phyloP scores from a whole-genome alignment of 441 rosid species.

The Raphanus hybrid region DNA sequence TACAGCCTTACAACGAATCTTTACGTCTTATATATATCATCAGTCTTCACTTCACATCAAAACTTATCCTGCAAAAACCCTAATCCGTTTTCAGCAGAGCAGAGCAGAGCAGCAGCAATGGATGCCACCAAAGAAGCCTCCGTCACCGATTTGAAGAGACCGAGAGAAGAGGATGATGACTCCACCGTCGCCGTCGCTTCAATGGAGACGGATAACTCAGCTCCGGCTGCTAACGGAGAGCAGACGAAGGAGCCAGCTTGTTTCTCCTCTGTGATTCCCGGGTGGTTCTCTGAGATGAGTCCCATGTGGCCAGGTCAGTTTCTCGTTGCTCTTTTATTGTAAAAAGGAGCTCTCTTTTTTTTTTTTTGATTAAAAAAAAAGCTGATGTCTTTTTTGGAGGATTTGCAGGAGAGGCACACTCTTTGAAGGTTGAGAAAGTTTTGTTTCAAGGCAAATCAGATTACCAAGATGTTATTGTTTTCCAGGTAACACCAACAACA shows the following conservation, averaged over 20 bases:
- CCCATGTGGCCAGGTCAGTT: conserved; percentile 94
- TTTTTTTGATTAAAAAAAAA: not conserved
- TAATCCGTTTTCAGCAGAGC: conserved; percentile 19
- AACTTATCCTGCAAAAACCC: conserved; percentile 32
- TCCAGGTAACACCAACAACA: conserved; percentile 61
- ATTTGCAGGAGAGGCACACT: conserved; percentile 92
- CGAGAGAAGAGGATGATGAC: conserved; percentile 59
- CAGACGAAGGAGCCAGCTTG: conserved; percentile 44
- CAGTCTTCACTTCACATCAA: conserved; percentile 28
- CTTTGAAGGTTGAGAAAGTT: conserved; percentile 89
- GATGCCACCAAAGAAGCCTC: conserved; percentile 29
- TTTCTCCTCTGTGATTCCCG: conserved; percentile 83
- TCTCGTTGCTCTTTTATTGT: not conserved
- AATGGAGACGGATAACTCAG: conserved; percentile 11
- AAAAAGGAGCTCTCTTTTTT: not conserved
- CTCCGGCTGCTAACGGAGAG: conserved; percentile 29
- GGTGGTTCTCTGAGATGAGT: conserved; percentile 99
- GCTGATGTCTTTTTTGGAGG: not conserved
- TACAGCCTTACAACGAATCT: conserved; percentile 5
- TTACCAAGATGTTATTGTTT: conserved; percentile 93
- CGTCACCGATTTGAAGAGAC: conserved; percentile 68
- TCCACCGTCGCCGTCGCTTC: too few relatives aligned
- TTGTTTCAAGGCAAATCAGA: conserved; percentile 94
- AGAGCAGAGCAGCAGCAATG: conserved; percentile 18
- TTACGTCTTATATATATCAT: conserved; percentile 24